A percentile compares a stretch with the other conserved stretches of the same genome.
Evolutionary conservation across 1,284 basidiomycete genomes (phyloP).

Genomic region (Tilletia walkeri): DNA sequence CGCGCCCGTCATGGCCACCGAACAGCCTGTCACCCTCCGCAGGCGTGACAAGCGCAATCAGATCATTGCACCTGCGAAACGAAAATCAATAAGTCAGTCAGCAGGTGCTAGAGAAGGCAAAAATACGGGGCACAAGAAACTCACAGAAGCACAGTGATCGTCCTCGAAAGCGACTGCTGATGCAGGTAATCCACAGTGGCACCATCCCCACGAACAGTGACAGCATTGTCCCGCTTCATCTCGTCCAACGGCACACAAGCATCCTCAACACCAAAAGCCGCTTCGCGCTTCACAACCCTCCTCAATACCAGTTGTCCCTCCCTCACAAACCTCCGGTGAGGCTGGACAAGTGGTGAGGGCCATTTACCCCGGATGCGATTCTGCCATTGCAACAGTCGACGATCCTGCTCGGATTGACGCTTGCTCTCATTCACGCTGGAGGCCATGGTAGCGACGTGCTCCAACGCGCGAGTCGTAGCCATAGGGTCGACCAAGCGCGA

Average conservation of each 20-base stretch:
- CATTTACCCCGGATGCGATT: constrained; percentile 82
- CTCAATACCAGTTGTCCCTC: constrained; percentile 73
- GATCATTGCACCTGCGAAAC: constrained; percentile 76
- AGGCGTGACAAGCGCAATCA: constrained; percentile 24
- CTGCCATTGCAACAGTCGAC: constrained; percentile 66
- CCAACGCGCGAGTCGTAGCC: constrained; percentile 38
- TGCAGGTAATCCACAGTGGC: constrained; percentile 73
- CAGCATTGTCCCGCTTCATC: constrained; percentile 18
- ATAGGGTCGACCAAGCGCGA: constrained; percentile 31
- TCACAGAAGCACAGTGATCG: constrained; percentile 66
- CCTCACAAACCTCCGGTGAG: constrained; percentile 72
- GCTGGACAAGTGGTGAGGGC: constrained; percentile 92
- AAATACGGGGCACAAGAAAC: neutral
- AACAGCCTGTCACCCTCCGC: constrained; percentile 14
- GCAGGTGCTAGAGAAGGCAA: constrained; percentile 67
- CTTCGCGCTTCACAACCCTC: constrained; percentile 82
- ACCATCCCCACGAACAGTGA: neutral
- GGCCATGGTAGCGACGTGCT: constrained; percentile 45
- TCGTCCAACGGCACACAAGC: constrained; percentile 3
- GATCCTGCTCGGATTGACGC: constrained; percentile 56
- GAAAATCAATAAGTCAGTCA: constrained; percentile 67
- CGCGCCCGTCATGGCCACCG: neutral
- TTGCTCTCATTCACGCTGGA: constrained; percentile 54
- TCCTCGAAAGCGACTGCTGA: constrained; percentile 52
- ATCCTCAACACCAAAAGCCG: constrained; percentile 59